Conservation (phyloP, 257 asterid genomes). For the Penstemon eatonii region DNA sequence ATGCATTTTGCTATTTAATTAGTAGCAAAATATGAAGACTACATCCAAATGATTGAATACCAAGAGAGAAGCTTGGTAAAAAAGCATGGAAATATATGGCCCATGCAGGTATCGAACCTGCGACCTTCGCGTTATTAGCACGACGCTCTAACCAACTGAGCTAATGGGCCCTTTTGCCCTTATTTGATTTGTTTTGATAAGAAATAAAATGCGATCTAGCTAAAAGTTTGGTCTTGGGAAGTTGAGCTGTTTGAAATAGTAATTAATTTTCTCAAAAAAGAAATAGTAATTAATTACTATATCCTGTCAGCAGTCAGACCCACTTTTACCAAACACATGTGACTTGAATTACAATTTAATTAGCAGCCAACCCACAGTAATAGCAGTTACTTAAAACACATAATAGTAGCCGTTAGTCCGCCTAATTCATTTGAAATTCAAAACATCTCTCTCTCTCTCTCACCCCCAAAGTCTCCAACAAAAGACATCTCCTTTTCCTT, state of each 20-base stretch:
- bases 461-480: background rate
- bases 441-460: slow-evolving; percentile 9
- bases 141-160: slow-evolving; percentile 43
- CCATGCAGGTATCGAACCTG: slow-evolving; percentile 38
- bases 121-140: slow-evolving; percentile 38
- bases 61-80: no score
- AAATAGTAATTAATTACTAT: background rate
- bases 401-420: slow-evolving; percentile 30
- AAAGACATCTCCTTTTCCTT: background rate
- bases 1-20: no score
- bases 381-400: background rate
- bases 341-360: background rate
- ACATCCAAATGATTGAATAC: no score
- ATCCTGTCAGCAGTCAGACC: background rate
- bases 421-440: slow-evolving; percentile 42
- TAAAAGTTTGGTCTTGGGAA: background rate
- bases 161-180: slow-evolving; percentile 14
- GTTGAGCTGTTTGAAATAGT: background rate
- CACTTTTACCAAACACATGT: slow-evolving; percentile 24
- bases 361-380: background rate
- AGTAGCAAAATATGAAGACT: no score
- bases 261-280: no score
- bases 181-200: no score
- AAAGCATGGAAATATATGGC: slow-evolving; percentile 2
- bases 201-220: background rate